phyloP scores from a whole-genome alignment of 176 grass and related monocot species.

The Avena atlantica region DNA sequence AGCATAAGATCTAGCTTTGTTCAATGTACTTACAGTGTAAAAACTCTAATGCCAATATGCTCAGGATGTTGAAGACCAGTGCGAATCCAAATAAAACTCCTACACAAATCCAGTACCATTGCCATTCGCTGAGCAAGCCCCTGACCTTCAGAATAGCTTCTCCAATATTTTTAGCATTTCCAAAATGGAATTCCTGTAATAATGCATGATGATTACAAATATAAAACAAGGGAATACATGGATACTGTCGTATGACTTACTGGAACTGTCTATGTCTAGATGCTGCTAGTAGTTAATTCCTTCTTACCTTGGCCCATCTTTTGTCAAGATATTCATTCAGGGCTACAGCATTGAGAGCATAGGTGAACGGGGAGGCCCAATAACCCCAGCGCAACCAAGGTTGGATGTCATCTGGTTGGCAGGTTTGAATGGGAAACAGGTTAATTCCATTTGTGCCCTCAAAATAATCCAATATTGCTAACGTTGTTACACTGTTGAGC shows the following conservation, averaged over 20 bases:
- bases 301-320: slow-evolving; percentile 80
- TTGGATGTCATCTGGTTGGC: slow-evolving; percentile 46
- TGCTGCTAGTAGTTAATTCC: slow-evolving; percentile 5
- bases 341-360: slow-evolving; percentile 58
- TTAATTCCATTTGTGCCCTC: slow-evolving; percentile 17
- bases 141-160: slow-evolving; percentile 67
- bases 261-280: not conserved
- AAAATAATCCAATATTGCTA: not conserved
- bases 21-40: slow-evolving; percentile 62
- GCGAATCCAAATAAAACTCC: slow-evolving; percentile 65
- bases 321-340: slow-evolving; percentile 68
- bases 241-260: not conserved
- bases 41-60: slow-evolving; percentile 71
- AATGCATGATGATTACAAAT: not conserved
- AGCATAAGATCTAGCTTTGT: not conserved
- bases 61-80: slow-evolving; percentile 75
- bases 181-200: slow-evolving; percentile 63
- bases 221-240: not conserved
- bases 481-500: not conserved
- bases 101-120: slow-evolving; percentile 87
- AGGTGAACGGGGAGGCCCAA: slow-evolving; percentile 68
- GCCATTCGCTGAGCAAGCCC: slow-evolving; percentile 66
- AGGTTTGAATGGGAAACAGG: slow-evolving; percentile 34
- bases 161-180: slow-evolving; percentile 59
- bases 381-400: slow-evolving; percentile 69